These are phyloP conservation scores for Aechmea fasciata DNA, from an alignment of 176 grass and related monocot genomes.

Conservation along the genomic window DNA sequence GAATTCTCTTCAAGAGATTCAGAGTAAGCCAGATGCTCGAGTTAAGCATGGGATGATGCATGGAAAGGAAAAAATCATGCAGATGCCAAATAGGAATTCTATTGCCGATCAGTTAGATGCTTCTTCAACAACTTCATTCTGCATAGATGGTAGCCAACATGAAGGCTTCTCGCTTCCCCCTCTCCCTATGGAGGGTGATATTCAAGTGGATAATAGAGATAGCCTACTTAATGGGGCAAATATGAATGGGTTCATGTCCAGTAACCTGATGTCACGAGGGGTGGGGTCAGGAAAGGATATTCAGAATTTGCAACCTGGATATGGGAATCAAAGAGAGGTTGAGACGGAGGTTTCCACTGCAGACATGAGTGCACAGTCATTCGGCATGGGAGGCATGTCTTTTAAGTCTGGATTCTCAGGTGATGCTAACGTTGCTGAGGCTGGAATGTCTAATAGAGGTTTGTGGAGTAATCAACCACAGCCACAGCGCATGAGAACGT, in stretches of 20 bases:
- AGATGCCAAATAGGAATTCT: conserved; percentile 42
- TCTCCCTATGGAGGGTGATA: conserved; percentile 63
- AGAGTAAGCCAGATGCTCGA: conserved; percentile 60
- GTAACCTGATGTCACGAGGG: conserved; percentile 71
- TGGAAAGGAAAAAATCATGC: conserved; percentile 29
- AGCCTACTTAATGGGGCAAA: conserved; percentile 57
- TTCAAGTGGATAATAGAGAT: conserved; percentile 74
- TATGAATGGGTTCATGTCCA: conserved; percentile 66
- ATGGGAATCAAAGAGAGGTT: conserved; percentile 62
- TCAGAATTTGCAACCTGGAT: conserved; percentile 55
- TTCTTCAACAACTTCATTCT: conserved; percentile 92
- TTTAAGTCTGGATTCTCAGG: conserved; percentile 88
- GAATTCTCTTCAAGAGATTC: conserved; percentile 82
- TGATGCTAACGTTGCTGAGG: conserved; percentile 65
- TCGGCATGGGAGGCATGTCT: conserved; percentile 69
- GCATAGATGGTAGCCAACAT: conserved; percentile 71
- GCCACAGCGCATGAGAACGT: conserved; percentile 78
- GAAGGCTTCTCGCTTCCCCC: conserved; percentile 70
- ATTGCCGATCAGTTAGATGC: conserved; percentile 81
- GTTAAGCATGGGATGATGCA: conserved; percentile 48
- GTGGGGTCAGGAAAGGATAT: conserved; percentile 65
- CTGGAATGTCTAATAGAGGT: conserved; percentile 52
- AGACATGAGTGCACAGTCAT: conserved; percentile 89
- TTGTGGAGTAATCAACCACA: conserved; percentile 81
- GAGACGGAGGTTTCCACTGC: conserved; percentile 92